phyloP scores from a whole-genome alignment of 2,329 filamentous ascomycete genomes.

The Diaporthe vaccinii region DNA sequence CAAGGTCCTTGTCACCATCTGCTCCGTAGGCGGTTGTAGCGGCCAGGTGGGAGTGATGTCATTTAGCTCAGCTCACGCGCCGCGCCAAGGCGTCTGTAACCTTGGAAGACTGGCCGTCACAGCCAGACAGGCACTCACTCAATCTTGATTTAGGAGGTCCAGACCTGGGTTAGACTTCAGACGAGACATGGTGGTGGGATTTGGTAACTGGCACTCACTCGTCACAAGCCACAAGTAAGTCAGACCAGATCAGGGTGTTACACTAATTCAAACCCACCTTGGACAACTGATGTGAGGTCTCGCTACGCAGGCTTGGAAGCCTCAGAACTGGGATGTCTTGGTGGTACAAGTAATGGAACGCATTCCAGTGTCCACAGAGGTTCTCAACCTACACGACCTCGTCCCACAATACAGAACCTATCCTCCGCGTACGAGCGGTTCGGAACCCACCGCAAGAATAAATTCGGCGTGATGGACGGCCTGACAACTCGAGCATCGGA shows the following conservation, averaged over 20 bases:
- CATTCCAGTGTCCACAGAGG: background rate
- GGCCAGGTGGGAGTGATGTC: conserved; percentile 34
- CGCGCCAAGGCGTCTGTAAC: conserved; percentile 14
- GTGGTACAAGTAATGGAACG: background rate
- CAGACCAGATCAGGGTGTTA: background rate
- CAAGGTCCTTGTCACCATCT: conserved; percentile 6
- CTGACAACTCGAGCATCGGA: background rate
- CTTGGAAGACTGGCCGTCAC: conserved; percentile 2
- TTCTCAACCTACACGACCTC: background rate
- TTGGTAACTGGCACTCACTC: background rate
- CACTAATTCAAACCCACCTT: background rate
- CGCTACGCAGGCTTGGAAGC: background rate
- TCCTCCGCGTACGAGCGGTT: background rate
- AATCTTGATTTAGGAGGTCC: background rate
- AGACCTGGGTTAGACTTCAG: background rate
- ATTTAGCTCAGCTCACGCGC: conserved; percentile 20
- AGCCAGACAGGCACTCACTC: background rate
- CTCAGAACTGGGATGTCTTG: background rate
- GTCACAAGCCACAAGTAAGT: background rate
- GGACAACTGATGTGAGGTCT: background rate
- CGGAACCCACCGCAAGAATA: background rate
- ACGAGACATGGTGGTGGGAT: background rate
- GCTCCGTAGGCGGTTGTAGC: background rate
- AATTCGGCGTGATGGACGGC: background rate
- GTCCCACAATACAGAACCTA: background rate